Percentiles rank a stretch among this genome's conserved stretches.
Evolutionary conservation across 2,329 filamentous ascomycete species (phyloP).

Genomic region (Tolypocladium tundrense): DNA sequence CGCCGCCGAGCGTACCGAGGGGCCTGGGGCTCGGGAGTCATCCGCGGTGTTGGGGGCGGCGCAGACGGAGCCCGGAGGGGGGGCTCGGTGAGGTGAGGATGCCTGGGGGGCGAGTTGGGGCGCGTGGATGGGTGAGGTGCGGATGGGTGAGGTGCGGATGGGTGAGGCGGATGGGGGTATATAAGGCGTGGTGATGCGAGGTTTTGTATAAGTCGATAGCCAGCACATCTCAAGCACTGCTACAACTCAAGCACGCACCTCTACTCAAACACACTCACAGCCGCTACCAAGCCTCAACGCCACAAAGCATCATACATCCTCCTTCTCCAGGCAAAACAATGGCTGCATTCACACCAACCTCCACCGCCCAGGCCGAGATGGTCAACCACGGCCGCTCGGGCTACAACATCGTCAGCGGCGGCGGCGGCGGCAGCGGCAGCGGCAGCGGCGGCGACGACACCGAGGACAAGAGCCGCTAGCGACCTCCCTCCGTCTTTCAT

Average conservation of each 20-base stretch:
- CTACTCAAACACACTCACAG: background rate
- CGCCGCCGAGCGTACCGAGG: conserved; percentile 1
- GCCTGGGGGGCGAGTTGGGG: background rate
- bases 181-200: background rate
- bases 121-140: background rate
- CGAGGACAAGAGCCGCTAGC: conserved; percentile 1
- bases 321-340: conserved; percentile 1
- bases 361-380: conserved; percentile 16
- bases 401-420: conserved; percentile 29
- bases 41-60: background rate
- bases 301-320: background rate
- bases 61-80: background rate
- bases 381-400: conserved; percentile 30
- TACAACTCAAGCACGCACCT: background rate
- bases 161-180: background rate
- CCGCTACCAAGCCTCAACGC: conserved; percentile 3
- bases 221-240: background rate
- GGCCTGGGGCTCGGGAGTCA: background rate
- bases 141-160: background rate
- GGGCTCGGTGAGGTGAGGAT: background rate
- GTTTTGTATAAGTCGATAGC: background rate
- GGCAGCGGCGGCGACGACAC: conserved; percentile 19
- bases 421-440: conserved; percentile 6
- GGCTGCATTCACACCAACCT: conserved; percentile 13
- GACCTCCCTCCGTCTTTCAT: background rate